These are phyloP conservation scores for Pseudogymnoascus sp. DNA, from an alignment of 2,329 filamentous ascomycete species.

Conservation along the genomic window DNA sequence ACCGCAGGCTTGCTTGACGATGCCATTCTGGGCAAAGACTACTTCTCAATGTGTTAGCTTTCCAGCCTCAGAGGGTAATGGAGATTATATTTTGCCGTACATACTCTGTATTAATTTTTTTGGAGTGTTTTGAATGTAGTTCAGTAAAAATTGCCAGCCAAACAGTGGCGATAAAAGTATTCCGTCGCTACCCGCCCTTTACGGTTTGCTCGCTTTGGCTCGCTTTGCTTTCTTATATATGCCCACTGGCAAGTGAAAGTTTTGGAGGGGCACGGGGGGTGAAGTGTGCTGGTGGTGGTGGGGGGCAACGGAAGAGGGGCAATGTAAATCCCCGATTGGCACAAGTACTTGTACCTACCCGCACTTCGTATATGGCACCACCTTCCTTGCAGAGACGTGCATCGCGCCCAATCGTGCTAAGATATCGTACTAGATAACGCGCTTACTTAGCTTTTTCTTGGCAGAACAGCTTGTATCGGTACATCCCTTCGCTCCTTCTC, in stretches of 20 bases:
- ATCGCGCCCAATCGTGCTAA: not conserved
- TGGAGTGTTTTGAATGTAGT: not conserved
- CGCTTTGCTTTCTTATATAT: not conserved
- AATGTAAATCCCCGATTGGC: not conserved
- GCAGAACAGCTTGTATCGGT: constrained; percentile 1
- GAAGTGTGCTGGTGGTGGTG: not conserved
- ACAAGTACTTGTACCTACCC: not conserved
- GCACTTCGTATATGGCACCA: not conserved
- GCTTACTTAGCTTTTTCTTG: not conserved
- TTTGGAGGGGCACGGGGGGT: not conserved
- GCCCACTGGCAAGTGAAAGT: not conserved
- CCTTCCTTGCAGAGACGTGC: not conserved
- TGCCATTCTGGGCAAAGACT: not conserved
- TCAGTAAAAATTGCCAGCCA: not conserved
- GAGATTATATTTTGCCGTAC: not conserved
- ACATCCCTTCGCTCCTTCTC: not conserved
- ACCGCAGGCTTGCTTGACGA: constrained; percentile 19
- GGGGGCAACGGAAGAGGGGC: not conserved
- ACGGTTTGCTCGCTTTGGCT: not conserved
- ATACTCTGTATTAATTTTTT: not conserved
- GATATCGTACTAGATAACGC: not conserved
- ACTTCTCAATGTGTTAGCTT: not conserved
- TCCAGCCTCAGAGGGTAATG: not conserved
- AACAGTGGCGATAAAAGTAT: constrained; percentile 6
- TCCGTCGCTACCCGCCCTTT: not conserved